Base-by-base conservation (phyloP, 768 basidiomycete species). In the Russula ochroleuca region DNA sequence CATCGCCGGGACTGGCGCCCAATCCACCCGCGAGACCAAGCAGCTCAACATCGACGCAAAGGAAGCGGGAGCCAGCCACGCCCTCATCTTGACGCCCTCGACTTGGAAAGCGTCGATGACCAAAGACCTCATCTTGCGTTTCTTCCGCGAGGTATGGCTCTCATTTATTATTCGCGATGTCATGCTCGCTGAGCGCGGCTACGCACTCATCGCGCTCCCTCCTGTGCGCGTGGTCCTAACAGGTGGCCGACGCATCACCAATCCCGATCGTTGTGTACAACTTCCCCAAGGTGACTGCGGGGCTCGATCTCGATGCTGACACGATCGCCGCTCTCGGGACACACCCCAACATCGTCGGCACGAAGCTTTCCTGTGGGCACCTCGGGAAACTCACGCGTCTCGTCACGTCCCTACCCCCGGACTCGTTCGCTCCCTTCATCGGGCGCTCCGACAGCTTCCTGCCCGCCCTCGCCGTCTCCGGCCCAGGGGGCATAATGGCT, bases 291-390 rank as follows among this genome's bases (percentile, higher is more conserved):
- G 90, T 89, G 59, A 88, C 87, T 15, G 86, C 91, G 0, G 91
- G 92, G 15, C 82, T 89, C 64, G 89, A 95, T 71, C 83, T 95
- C 43, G 88, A 92, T 72, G 92, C 90, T 0, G 91, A 94, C 72
- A 80, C 81, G 56, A 81, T 95, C 69, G 78, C 78, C 55, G 77
- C 79, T 19, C 80, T 94, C 38, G 85, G 88, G 4, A 73, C 81
- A 50, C 91, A 92, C 72, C 88, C 88, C 7, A 93, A 94, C 75
- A 90, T 92, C 67, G 87, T 93, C 63, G 92, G 92, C 63, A 85
- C 83, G 56, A 94, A 90, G 75, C 79, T 94, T 25, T 93, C 92
- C 37, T 93, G 91, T 72, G 91, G 87, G 5, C 87, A 85, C 68
- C 84, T 94, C 62, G 90, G 91, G 23, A 94, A 93, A 73, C 83